Conservation (phyloP, 306 rosid genomes). For the Quercus wislizeni region DNA sequence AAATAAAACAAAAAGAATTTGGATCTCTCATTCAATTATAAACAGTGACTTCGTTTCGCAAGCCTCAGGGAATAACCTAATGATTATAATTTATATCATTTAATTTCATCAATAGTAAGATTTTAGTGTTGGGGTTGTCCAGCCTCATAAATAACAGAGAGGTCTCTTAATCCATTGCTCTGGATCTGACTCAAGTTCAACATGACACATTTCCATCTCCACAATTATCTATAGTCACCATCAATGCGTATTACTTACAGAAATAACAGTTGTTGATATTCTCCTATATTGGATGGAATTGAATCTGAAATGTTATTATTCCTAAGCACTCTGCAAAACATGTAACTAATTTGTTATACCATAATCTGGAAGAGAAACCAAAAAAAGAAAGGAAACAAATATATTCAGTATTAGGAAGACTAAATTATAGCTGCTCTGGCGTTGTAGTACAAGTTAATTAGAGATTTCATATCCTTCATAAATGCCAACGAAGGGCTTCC, state of each 20-base stretch:
- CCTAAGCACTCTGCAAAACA: constrained; percentile 63
- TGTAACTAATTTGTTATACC: constrained; percentile 10
- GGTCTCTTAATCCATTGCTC: neutral
- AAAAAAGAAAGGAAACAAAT: neutral
- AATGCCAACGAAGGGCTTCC: too few relatives aligned
- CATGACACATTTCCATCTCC: neutral
- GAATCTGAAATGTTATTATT: constrained; percentile 65
- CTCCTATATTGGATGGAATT: constrained; percentile 25
- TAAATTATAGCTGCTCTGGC: constrained; percentile 3
- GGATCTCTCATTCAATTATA: too few relatives aligned
- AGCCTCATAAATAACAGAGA: neutral
- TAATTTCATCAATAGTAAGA: neutral
- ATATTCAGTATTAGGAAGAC: neutral
- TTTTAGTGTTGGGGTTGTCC: neutral
- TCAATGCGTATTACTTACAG: constrained; percentile 45
- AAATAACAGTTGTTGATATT: constrained; percentile 29
- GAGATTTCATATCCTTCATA: constrained; percentile 45
- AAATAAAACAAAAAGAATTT: too few relatives aligned
- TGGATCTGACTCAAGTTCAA: neutral
- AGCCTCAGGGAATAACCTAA: neutral
- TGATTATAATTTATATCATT: neutral
- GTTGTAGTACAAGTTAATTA: constrained; percentile 53
- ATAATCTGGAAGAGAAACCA: constrained; percentile 9
- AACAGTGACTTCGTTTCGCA: too few relatives aligned
- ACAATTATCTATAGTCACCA: neutral